These are phyloP conservation scores for Tulasnella sp. DNA, from an alignment of 768 basidiomycete species.

Conservation along the genomic window DNA sequence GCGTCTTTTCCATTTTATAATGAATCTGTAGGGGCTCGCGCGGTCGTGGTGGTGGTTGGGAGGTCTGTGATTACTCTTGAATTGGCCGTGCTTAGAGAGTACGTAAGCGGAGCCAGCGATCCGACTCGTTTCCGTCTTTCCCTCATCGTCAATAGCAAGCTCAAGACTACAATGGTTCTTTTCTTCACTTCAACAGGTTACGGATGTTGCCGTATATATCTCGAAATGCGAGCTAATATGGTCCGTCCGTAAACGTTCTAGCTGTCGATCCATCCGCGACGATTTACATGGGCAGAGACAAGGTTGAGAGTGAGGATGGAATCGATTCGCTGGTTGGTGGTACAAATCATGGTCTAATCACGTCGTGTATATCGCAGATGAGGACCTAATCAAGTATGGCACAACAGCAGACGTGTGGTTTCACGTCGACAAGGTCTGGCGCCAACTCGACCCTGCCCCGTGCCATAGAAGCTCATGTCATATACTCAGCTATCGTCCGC, in stretches of 20 bases:
- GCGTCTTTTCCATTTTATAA: not conserved
- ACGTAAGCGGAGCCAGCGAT: not conserved
- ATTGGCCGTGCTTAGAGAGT: not conserved
- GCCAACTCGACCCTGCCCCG: not conserved
- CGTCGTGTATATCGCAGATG: slow-evolving; percentile 46
- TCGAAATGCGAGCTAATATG: not conserved
- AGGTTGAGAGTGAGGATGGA: slow-evolving; percentile 62
- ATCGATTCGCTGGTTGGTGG: not conserved
- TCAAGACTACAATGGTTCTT: not conserved
- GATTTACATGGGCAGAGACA: slow-evolving; percentile 95
- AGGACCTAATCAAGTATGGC: slow-evolving; percentile 85
- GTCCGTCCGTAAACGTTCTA: slow-evolving; percentile 21
- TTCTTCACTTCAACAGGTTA: not conserved
- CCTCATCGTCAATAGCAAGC: not conserved
- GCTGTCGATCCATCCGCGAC: slow-evolving; percentile 51
- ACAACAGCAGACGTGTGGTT: slow-evolving; percentile 42
- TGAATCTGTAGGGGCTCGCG: not conserved
- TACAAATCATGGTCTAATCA: slow-evolving; percentile 6
- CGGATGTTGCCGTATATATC: not conserved
- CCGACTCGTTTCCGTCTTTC: not conserved
- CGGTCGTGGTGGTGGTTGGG: not conserved
- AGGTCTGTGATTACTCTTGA: not conserved
- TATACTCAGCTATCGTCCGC: slow-evolving; percentile 63
- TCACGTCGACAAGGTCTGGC: slow-evolving; percentile 72
- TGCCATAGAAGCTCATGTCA: not conserved